Base-by-base conservation (phyloP, 306 rosid genomes). In the Prunus mume region DNA sequence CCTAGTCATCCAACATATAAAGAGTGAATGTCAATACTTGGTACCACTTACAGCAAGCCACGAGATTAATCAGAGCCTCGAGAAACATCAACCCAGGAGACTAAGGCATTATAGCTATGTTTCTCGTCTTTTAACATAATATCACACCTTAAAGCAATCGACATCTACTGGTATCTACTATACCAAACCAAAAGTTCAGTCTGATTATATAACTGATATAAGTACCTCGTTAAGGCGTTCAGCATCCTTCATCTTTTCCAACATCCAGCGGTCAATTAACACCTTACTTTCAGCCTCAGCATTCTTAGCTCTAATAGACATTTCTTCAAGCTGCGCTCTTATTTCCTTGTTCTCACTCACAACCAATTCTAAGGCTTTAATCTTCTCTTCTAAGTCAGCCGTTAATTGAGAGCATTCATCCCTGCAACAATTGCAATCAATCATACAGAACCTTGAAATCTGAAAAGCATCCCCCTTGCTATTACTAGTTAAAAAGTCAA, bases 161-260 rank as follows among this genome's bases (percentile, higher is more conserved):
- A 51, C 69, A 47, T 56, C 45, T 63, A 85, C 63, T 5, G 45
- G 67, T 43, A 81, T 68, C 25, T 22, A 84, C 22, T 25, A 77
- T 38, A 18, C 43, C 54, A 71, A 56, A 50, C 63, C 66, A 55
- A 13, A 18, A 68, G 51, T 52, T 61, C 65, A 41, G 70, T 72
- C 22, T 30, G 15, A 50, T 27, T 63, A 50, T 62, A 45, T 62
- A 43, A 69, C 70, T 34, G 68, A 62, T 45, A 65, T 55, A 49
- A 62, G 10, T 84, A 96, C 99, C 99, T 92, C 99, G 68, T 96
- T 96, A 25, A 96, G 87, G 70, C 98, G 99, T 76, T 96, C 98
- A n/a, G 99, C 99, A 28, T 96, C 99, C 90, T 92, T 88, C 99
- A 96, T 96, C 84, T 96, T 95, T 81, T 91, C 96, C 76, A 96